Evolutionary conservation across 176 grass and related monocot species (phyloP).

Genomic region (Oryza nivara): DNA sequence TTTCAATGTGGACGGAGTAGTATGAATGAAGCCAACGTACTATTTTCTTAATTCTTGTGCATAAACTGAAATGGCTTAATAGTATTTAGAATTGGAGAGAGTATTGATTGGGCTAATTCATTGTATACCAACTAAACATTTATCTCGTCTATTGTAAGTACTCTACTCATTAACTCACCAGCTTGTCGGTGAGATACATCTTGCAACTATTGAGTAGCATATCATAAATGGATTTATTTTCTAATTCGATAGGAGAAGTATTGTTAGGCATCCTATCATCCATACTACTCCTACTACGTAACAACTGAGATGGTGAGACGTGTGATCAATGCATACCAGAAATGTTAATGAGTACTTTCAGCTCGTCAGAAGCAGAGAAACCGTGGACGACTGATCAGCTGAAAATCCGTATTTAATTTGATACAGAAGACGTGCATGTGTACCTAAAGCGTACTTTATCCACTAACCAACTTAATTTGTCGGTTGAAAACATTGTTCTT

Average conservation of each 20-base stretch:
- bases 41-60: not conserved
- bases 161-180: not conserved
- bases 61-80: not conserved
- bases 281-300: not conserved
- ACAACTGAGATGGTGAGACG: not conserved
- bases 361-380: not conserved
- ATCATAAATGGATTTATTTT: not conserved
- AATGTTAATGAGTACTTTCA: not conserved
- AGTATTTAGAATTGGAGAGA: too few relatives aligned
- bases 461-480: not conserved
- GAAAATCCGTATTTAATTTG: not conserved
- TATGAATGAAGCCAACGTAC: not conserved
- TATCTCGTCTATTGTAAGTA: not conserved
- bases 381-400: not conserved
- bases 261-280: not conserved
- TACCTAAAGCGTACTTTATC: not conserved
- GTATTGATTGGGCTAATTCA: too few relatives aligned
- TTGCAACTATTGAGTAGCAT: not conserved
- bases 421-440: not conserved
- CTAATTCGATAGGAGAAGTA: not conserved
- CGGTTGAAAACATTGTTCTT: not conserved
- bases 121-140: not conserved
- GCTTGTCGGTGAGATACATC: not conserved
- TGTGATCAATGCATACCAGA: not conserved
- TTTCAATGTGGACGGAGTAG: too few relatives aligned